These are phyloP conservation scores for Dioscorea dumetorum DNA, from an alignment of 106 monocot genomes.

Conservation along the genomic window DNA sequence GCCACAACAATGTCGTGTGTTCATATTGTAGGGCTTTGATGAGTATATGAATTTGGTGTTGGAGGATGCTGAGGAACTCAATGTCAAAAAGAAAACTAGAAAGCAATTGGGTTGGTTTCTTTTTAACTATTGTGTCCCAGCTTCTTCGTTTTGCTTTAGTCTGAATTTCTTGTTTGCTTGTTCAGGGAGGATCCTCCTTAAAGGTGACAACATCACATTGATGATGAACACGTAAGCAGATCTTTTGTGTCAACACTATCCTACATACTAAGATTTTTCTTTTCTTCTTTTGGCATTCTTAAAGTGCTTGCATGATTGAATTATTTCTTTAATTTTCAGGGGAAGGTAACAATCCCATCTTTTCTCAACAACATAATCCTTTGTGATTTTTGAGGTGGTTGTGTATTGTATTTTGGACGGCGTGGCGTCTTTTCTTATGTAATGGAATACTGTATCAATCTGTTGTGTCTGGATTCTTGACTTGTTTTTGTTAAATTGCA, in stretches of 20 bases:
- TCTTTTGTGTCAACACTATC: neutral
- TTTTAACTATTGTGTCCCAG: neutral
- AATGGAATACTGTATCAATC: too few relatives aligned
- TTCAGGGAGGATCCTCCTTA: slow-evolving; percentile 18
- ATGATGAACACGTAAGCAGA: slow-evolving; percentile 19
- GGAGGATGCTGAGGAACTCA: slow-evolving; percentile 17
- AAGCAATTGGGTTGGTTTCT: slow-evolving; percentile 3
- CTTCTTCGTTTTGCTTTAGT: neutral
- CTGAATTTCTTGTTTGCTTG: neutral
- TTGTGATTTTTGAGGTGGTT: too few relatives aligned
- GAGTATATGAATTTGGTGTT: slow-evolving; percentile 18
- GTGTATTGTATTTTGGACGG: too few relatives aligned
- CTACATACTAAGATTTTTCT: neutral
- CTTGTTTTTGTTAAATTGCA: too few relatives aligned
- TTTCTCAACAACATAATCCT: too few relatives aligned
- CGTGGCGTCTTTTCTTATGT: too few relatives aligned
- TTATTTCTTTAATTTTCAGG: neutral
- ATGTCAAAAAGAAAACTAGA: slow-evolving; percentile 15
- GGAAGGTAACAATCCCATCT: neutral
- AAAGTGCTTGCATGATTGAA: neutral
- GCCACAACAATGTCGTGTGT: neutral
- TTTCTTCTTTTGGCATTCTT: neutral
- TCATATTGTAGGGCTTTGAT: slow-evolving; percentile 16
- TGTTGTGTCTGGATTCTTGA: too few relatives aligned
- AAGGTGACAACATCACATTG: slow-evolving; percentile 17